These are phyloP conservation scores for Corynespora cassiicola DNA, from an alignment of 2,329 filamentous ascomycete species.

Conservation along the genomic window DNA sequence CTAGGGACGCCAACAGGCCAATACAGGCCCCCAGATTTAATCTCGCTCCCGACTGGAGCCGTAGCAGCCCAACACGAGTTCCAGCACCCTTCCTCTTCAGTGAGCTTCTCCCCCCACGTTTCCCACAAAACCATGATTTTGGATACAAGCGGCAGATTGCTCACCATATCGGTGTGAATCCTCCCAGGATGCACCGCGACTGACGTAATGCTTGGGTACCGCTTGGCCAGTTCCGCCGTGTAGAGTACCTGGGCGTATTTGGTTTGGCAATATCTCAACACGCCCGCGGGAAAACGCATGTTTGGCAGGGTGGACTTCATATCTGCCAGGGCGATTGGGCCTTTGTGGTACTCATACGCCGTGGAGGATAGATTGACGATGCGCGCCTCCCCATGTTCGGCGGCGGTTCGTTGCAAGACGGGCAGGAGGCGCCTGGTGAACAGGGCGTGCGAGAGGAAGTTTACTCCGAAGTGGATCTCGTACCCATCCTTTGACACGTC, in stretches of 20 bases:
- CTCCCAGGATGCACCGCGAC: conserved; percentile 54
- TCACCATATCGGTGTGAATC: conserved; percentile 48
- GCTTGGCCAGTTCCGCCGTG: conserved; percentile 45
- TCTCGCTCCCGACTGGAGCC: too few relatives aligned
- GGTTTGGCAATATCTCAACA: conserved; percentile 49
- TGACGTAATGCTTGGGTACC: conserved; percentile 49
- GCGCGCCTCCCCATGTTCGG: conserved; percentile 7
- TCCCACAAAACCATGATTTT: too few relatives aligned
- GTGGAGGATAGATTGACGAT: too few relatives aligned
- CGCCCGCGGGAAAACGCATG: background rate
- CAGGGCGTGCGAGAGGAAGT: conserved; percentile 52
- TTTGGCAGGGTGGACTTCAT: too few relatives aligned
- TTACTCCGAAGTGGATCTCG: conserved; percentile 55
- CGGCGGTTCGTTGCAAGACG: conserved; percentile 41
- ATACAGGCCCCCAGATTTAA: too few relatives aligned
- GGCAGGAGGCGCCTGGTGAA: conserved; percentile 49
- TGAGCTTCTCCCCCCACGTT: too few relatives aligned
- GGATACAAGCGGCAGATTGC: too few relatives aligned
- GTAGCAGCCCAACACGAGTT: too few relatives aligned
- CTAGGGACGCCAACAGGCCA: too few relatives aligned
- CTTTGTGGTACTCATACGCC: too few relatives aligned
- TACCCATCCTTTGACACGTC: conserved; percentile 49
- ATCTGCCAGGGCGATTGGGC: too few relatives aligned
- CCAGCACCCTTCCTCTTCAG: conserved; percentile 36
- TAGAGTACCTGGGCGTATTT: conserved; percentile 58